These are phyloP conservation scores for Xylaria bambusicola DNA, from an alignment of 495 filamentous ascomycete species.

Conservation along the genomic window DNA sequence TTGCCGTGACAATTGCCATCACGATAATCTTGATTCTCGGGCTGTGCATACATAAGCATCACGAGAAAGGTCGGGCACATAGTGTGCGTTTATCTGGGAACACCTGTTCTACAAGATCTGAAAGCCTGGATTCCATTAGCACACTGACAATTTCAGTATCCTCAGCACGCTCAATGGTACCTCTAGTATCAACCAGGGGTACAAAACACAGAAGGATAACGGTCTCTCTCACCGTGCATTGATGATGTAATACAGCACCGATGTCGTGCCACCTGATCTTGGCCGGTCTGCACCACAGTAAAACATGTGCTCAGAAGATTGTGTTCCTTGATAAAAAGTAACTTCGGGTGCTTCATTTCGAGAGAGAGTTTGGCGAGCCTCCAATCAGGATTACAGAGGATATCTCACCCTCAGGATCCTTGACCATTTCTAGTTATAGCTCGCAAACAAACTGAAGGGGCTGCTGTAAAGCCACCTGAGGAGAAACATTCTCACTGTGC, in stretches of 20 bases:
- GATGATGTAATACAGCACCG: not conserved
- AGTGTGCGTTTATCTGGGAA: too few relatives aligned
- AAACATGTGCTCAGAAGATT: slow-evolving; percentile 2
- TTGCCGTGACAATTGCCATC: slow-evolving; percentile 7
- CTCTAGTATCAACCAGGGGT: too few relatives aligned
- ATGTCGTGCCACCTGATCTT: not conserved
- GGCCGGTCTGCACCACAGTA: slow-evolving; percentile 7
- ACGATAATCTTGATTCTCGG: not conserved
- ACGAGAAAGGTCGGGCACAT: not conserved
- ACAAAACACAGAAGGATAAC: not conserved
- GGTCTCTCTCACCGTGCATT: not conserved
- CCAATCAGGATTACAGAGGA: too few relatives aligned
- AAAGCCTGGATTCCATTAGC: too few relatives aligned
- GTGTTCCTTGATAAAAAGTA: not conserved
- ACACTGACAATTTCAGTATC: too few relatives aligned
- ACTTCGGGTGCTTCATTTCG: not conserved
- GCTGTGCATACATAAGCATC: not conserved
- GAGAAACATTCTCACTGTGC: not conserved
- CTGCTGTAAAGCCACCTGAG: not conserved
- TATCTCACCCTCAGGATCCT: too few relatives aligned
- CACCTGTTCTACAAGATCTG: too few relatives aligned
- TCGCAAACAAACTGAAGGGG: slow-evolving; percentile 1
- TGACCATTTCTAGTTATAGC: too few relatives aligned
- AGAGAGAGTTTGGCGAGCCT: not conserved
- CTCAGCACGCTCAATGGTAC: too few relatives aligned